phyloP scores from a whole-genome alignment of 1,284 basidiomycete species.

The Cutaneotrichosporon spelunceum region DNA sequence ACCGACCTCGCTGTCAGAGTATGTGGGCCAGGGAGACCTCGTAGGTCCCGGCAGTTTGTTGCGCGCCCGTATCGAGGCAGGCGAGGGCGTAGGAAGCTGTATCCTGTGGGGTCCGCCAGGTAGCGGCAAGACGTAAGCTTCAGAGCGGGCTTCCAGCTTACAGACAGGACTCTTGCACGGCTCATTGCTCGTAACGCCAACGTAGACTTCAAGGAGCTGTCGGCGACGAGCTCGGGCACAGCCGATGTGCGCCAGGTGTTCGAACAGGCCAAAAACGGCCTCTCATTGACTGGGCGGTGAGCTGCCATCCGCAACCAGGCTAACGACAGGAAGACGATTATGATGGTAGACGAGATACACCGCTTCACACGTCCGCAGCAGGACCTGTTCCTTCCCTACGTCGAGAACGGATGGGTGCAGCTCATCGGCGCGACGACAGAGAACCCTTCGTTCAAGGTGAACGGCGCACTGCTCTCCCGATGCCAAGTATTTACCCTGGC shows the following conservation, averaged over 20 bases:
- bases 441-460: conserved; percentile 84
- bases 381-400: conserved; percentile 74
- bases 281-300: conserved; percentile 67
- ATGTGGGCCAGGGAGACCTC: conserved; percentile 46
- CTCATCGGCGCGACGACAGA: conserved; percentile 87
- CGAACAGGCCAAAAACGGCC: conserved; percentile 71
- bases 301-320: not conserved
- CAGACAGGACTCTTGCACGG: conserved; percentile 40
- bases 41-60: conserved; percentile 47
- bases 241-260: conserved; percentile 75
- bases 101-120: conserved; percentile 52
- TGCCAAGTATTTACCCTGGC: conserved; percentile 60
- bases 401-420: conserved; percentile 75
- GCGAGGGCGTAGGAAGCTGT: conserved; percentile 46
- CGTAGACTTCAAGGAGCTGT: conserved; percentile 69
- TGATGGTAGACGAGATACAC: conserved; percentile 73
- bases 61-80: conserved; percentile 42
- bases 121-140: conserved; percentile 47
- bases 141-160: conserved; percentile 2
- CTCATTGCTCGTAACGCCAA: conserved; percentile 49
- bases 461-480: conserved; percentile 70
- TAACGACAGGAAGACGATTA: conserved; percentile 38
- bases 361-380: conserved; percentile 79
- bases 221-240: conserved; percentile 68
- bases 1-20: conserved; percentile 35